Percentiles rank a stretch among this genome's conserved stretches.
These are phyloP conservation scores for Orobanche coerulescens DNA, from an alignment of 257 asterid species.

Conservation along the genomic window DNA sequence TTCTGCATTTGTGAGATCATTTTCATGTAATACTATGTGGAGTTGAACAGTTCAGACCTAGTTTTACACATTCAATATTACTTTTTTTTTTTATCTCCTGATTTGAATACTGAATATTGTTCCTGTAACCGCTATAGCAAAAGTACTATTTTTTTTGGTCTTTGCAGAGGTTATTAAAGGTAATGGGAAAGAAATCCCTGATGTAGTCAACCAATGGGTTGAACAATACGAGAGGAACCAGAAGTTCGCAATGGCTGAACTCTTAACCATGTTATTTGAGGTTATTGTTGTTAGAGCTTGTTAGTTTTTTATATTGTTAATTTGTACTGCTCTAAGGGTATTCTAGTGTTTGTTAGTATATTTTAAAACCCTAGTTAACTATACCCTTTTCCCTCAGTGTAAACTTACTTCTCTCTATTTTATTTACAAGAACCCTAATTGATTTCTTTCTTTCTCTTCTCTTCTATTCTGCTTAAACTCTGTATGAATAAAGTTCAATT, in stretches of 20 bases:
- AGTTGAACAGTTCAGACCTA: constrained; percentile 1
- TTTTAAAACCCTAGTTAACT: too few species aligned
- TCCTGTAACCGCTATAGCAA: constrained; percentile 6
- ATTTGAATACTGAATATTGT: constrained; percentile 8
- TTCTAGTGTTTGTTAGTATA: too few species aligned
- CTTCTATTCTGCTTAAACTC: too few species aligned
- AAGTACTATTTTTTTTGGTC: constrained; percentile 6
- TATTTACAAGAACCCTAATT: too few species aligned
- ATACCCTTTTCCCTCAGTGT: too few species aligned
- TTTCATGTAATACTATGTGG: neutral
- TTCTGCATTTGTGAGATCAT: neutral
- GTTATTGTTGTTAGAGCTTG: constrained; percentile 67
- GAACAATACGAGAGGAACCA: constrained; percentile 69
- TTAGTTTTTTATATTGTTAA: too few species aligned
- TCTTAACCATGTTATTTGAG: constrained; percentile 79
- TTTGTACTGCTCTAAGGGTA: too few species aligned
- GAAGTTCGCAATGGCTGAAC: constrained; percentile 65
- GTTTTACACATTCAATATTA: neutral
- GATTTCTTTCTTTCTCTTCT: too few species aligned
- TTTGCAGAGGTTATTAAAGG: constrained; percentile 71
- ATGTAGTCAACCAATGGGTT: constrained; percentile 76
- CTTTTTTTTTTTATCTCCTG: constrained; percentile 1
- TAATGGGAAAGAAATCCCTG: constrained; percentile 68
- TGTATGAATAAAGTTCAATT: too few species aligned
- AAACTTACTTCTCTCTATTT: too few species aligned